These are phyloP conservation scores for Monilinia fructicola DNA, from an alignment of 2,329 filamentous ascomycete species.

Conservation along the genomic window DNA sequence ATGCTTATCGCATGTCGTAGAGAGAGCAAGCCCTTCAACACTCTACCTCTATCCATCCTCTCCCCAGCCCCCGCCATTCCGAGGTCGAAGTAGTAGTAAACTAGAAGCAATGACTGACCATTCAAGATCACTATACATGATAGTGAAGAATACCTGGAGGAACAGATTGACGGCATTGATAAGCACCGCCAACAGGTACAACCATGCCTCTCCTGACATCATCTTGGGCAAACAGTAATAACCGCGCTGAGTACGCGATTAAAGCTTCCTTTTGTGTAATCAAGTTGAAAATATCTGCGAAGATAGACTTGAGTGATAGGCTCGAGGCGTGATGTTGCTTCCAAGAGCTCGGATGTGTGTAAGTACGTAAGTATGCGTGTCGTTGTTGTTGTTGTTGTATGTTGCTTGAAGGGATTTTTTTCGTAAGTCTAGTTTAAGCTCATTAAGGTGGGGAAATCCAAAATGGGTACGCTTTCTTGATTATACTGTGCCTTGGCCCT, in stretches of 20 bases:
- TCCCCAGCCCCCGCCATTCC: not conserved
- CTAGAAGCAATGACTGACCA: conserved; percentile 62
- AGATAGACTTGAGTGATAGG: not conserved
- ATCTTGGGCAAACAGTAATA: conserved; percentile 42
- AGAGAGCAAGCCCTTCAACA: not conserved
- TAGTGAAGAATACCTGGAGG: conserved; percentile 99
- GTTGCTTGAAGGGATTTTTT: conserved; percentile 22
- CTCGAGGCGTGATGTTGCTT: conserved; percentile 15
- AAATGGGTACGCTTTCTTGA: conserved; percentile 1
- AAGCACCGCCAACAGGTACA: conserved; percentile 95
- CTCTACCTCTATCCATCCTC: no score
- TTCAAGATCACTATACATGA: conserved; percentile 99
- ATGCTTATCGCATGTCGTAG: conserved; percentile 9
- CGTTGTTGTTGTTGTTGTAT: not conserved
- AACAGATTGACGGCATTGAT: conserved; percentile 99
- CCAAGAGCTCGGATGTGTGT: conserved; percentile 18
- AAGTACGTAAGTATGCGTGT: conserved; percentile 14
- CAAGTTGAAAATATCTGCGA: conserved; percentile 3
- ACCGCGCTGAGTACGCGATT: conserved; percentile 26
- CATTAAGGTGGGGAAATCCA: conserved; percentile 22
- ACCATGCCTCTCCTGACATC: conserved; percentile 98
- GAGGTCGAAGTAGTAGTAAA: not conserved
- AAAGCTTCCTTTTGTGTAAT: not conserved
- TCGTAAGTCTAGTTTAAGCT: conserved; percentile 19
- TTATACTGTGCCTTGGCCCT: not conserved